phyloP scores from a whole-genome alignment of 257 asterid species.

The Pogostemon cablin region DNA sequence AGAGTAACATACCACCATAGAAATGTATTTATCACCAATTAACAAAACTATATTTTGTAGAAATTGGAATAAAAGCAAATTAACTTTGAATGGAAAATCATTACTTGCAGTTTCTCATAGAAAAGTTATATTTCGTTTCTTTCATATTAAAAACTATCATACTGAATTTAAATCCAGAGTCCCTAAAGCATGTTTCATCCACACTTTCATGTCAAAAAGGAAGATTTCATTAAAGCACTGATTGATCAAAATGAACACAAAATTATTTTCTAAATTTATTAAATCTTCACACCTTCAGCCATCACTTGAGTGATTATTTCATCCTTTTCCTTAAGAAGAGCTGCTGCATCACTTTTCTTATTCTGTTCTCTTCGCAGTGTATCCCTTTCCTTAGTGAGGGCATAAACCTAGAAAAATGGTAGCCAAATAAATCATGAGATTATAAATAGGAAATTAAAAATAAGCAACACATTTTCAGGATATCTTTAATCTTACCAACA shows the following conservation, averaged over 20 bases:
- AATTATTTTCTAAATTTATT: conserved; percentile 20
- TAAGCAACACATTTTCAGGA: conserved; percentile 7
- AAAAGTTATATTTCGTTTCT: neutral
- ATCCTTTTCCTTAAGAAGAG: conserved; percentile 93
- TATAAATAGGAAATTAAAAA: neutral
- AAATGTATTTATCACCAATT: conserved; percentile 11
- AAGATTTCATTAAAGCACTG: conserved; percentile 17
- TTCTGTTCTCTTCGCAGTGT: conserved; percentile 88
- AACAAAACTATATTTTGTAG: conserved; percentile 17
- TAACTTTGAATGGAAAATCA: conserved; percentile 12
- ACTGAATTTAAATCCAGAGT: conserved; percentile 21
- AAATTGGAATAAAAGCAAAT: conserved; percentile 8
- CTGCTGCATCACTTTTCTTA: conserved; percentile 91
- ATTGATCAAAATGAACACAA: conserved; percentile 11
- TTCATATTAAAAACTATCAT: conserved; percentile 6
- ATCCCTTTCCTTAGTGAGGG: conserved; percentile 87
- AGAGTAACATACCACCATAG: neutral
- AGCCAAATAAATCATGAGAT: conserved; percentile 14
- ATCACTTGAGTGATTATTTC: conserved; percentile 93
- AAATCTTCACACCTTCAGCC: conserved; percentile 78
- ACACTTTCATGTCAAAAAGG: conserved; percentile 10
- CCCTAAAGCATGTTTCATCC: conserved; percentile 13
- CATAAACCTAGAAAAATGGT: conserved; percentile 69
- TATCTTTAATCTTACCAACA: neutral
- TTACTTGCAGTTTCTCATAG: conserved; percentile 14